Conservation (phyloP, 2,329 filamentous ascomycete species). For the Ascochyta lentis region DNA sequence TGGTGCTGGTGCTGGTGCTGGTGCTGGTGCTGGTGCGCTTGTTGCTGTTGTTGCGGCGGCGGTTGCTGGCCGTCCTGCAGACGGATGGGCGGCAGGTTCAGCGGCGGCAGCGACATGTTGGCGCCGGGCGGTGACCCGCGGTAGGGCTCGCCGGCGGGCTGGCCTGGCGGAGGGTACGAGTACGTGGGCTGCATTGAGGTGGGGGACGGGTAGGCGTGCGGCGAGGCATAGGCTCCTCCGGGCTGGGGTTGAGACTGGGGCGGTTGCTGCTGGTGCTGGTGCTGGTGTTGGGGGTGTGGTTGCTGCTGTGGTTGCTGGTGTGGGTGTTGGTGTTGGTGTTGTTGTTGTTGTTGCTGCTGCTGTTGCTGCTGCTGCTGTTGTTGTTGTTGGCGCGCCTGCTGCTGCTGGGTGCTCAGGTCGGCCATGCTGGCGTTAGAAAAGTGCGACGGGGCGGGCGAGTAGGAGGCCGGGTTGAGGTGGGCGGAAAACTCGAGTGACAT, state of each 20-base stretch:
- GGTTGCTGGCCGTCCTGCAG: slow-evolving; percentile 54
- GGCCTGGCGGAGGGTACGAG: slow-evolving; percentile 54
- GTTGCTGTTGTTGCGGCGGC: slow-evolving; percentile 42
- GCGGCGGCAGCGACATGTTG: slow-evolving; percentile 53
- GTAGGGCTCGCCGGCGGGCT: slow-evolving; percentile 51
- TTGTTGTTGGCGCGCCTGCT: slow-evolving; percentile 30
- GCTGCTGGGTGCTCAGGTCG: slow-evolving; percentile 42
- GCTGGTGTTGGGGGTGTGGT: slow-evolving; percentile 25
- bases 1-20: slow-evolving; percentile 53
- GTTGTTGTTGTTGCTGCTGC: slow-evolving; percentile 29
- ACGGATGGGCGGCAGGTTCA: slow-evolving; percentile 61
- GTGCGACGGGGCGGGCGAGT: slow-evolving; percentile 43
- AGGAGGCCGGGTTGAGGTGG: slow-evolving; percentile 34
- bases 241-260: slow-evolving; percentile 15
- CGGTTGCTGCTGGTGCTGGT: slow-evolving; percentile 27
- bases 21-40: slow-evolving; percentile 42
- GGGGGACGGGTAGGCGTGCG: slow-evolving; percentile 59
- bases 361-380: slow-evolving; percentile 25
- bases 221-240: slow-evolving; percentile 52
- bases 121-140: slow-evolving; percentile 55
- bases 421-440: slow-evolving; percentile 44
- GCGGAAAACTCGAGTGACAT: slow-evolving; percentile 43
- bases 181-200: slow-evolving; percentile 56
- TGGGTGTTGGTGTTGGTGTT: slow-evolving; percentile 27
- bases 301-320: slow-evolving; percentile 30